phyloP scores from a whole-genome alignment of 129 eudicot species.

The Glebionis coronaria region DNA sequence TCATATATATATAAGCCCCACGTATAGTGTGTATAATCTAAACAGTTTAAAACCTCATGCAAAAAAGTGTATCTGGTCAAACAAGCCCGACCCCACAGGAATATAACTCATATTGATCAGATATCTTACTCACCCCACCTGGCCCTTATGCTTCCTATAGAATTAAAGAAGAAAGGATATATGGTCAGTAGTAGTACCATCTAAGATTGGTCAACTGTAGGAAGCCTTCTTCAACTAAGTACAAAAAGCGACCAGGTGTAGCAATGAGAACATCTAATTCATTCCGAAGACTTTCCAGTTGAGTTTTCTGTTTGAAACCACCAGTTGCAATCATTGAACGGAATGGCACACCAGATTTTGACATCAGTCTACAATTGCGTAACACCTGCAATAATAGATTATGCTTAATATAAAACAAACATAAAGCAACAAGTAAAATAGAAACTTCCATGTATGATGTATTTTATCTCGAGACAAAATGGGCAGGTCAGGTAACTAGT shows the following conservation, averaged over 20 bases:
- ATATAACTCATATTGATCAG: too few species aligned
- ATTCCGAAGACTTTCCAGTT: conserved; percentile 75
- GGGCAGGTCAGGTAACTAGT: too few species aligned
- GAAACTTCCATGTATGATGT: conserved; percentile 10
- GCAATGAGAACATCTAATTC: conserved; percentile 84
- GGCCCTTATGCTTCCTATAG: not conserved
- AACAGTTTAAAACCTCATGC: too few species aligned
- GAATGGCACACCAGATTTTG: conserved; percentile 84
- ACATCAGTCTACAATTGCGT: conserved; percentile 72
- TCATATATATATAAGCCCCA: too few species aligned
- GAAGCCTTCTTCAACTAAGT: conserved; percentile 77
- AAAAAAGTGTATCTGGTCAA: not conserved
- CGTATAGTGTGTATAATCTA: too few species aligned
- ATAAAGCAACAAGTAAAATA: not conserved
- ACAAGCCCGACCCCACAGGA: too few species aligned
- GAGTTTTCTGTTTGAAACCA: conserved; percentile 90
- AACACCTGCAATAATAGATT: conserved; percentile 56
- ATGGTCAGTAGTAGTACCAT: conserved; percentile 59
- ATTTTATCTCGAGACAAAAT: not conserved
- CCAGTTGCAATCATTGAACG: conserved; percentile 97
- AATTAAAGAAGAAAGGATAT: conserved; percentile 1
- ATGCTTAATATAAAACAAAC: not conserved
- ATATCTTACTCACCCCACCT: not conserved
- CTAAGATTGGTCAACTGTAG: conserved; percentile 61
- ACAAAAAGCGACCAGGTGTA: conserved; percentile 92